Percentiles rank a stretch among this genome's conserved stretches.
Evolutionary conservation across 345 rosid species (phyloP).

Genomic region (Brassica napus): DNA sequence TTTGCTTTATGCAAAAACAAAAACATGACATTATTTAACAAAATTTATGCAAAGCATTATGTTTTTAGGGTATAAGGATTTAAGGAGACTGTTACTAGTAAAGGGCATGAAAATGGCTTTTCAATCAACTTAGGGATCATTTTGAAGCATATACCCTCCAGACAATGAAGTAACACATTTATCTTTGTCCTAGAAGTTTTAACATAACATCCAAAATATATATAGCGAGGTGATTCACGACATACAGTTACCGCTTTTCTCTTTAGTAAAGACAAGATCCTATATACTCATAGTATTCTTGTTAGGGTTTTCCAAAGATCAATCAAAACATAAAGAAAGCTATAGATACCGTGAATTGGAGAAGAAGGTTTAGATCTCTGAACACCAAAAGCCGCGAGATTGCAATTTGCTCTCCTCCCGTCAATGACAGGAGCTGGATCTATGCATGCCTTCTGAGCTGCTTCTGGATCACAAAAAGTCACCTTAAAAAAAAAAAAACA

Average conservation of each 20-base stretch:
- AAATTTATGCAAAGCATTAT: neutral
- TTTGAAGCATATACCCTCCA: neutral
- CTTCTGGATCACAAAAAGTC: constrained; percentile 90
- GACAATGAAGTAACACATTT: constrained; percentile 2
- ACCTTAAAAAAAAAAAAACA: constrained; percentile 48
- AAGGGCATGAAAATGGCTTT: neutral
- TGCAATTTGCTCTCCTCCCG: constrained; percentile 97
- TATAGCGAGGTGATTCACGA: neutral
- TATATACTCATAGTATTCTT: neutral
- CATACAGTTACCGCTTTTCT: neutral
- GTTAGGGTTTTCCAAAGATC: neutral
- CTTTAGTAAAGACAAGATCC: neutral
- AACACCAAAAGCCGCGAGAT: constrained; percentile 90
- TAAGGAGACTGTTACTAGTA: neutral
- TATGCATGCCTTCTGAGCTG: constrained; percentile 90
- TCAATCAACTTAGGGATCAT: constrained; percentile 10
- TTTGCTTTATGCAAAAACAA: neutral
- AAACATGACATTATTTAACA: neutral
- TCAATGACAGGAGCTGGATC: constrained; percentile 97
- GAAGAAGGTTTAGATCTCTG: constrained; percentile 99
- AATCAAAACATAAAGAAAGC: neutral
- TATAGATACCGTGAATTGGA: constrained; percentile 68
- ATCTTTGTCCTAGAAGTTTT: neutral
- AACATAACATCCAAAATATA: too few relatives aligned
- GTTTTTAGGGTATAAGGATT: neutral